phyloP scores from a whole-genome alignment of 1,139 yeast species.

The Lodderomyces metapsilosis region DNA sequence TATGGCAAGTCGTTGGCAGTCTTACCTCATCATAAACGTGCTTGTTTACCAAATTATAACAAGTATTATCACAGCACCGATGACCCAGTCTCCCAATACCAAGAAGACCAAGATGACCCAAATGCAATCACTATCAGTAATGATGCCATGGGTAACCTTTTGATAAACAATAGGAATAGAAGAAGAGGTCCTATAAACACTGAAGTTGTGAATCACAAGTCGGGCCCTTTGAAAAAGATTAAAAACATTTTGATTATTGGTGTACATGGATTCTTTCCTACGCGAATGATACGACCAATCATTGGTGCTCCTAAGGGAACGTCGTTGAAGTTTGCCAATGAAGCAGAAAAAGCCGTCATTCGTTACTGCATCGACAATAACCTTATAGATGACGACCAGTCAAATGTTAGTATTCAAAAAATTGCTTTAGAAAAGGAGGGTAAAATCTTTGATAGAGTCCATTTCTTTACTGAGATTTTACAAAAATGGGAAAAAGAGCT shows the following conservation, averaged over 20 bases:
- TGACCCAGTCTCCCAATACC: constrained; percentile 22
- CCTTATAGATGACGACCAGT: constrained; percentile 35
- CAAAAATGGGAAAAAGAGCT: constrained; percentile 70
- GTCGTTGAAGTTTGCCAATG: constrained; percentile 79
- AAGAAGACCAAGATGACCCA: constrained; percentile 30
- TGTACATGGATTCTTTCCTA: constrained; percentile 94
- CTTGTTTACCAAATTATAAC: constrained; percentile 44
- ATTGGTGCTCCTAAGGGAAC: constrained; percentile 95
- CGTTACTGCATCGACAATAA: constrained; percentile 67
- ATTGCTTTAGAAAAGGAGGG: constrained; percentile 95
- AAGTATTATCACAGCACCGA: constrained; percentile 22
- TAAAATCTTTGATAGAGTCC: constrained; percentile 80
- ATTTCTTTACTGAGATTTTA: constrained; percentile 71
- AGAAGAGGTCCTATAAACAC: constrained; percentile 16
- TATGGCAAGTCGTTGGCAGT: constrained; percentile 42
- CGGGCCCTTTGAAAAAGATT: constrained; percentile 35
- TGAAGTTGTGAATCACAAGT: constrained; percentile 29
- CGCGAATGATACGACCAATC: constrained; percentile 75
- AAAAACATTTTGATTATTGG: constrained; percentile 76
- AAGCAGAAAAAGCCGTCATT: constrained; percentile 75
- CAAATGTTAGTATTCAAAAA: constrained; percentile 68
- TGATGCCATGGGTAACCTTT: constrained; percentile 45
- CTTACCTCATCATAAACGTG: constrained; percentile 39
- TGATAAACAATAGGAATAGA: constrained; percentile 30
- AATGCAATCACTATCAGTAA: constrained; percentile 40